phyloP scores from a whole-genome alignment of 495 filamentous ascomycete species.

The Penicillium lagena region DNA sequence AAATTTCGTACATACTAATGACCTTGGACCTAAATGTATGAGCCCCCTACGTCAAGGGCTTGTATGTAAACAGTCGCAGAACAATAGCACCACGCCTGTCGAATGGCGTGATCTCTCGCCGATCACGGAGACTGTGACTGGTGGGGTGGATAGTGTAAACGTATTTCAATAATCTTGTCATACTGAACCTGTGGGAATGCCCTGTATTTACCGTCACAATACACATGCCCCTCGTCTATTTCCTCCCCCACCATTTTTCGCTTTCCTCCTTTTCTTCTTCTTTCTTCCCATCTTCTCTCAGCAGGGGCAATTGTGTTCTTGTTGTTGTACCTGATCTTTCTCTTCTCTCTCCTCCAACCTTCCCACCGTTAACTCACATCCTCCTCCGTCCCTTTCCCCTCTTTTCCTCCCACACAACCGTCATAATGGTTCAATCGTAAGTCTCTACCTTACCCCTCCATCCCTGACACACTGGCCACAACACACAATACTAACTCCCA shows the following conservation, averaged over 20 bases:
- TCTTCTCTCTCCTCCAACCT: conserved; percentile 13
- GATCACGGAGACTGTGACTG: conserved; percentile 11
- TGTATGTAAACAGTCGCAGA: too few relatives aligned
- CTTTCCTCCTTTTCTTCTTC: conserved; percentile 20
- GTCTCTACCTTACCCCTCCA: conserved; percentile 16
- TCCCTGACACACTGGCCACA: conserved; percentile 2
- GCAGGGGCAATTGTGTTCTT: too few relatives aligned
- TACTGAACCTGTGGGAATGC: not conserved
- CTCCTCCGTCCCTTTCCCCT: conserved; percentile 13
- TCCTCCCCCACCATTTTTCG: conserved; percentile 13
- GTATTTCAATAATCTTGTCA: not conserved
- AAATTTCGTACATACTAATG: too few relatives aligned
- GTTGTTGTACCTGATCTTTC: not conserved
- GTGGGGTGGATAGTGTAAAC: not conserved
- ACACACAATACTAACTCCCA: conserved; percentile 7
- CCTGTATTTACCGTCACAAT: not conserved
- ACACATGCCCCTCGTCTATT: conserved; percentile 17
- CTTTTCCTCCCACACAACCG: conserved; percentile 23
- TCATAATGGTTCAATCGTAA: conserved; percentile 79
- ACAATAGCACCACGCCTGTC: conserved; percentile 1
- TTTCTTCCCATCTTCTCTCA: conserved; percentile 15
- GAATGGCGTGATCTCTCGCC: conserved; percentile 19
- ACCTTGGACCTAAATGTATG: too few relatives aligned
- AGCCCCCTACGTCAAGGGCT: too few relatives aligned
- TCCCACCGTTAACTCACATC: conserved; percentile 3